phyloP scores from a whole-genome alignment of 2,329 filamentous ascomycete species.

The Grosmannia huntii region DNA sequence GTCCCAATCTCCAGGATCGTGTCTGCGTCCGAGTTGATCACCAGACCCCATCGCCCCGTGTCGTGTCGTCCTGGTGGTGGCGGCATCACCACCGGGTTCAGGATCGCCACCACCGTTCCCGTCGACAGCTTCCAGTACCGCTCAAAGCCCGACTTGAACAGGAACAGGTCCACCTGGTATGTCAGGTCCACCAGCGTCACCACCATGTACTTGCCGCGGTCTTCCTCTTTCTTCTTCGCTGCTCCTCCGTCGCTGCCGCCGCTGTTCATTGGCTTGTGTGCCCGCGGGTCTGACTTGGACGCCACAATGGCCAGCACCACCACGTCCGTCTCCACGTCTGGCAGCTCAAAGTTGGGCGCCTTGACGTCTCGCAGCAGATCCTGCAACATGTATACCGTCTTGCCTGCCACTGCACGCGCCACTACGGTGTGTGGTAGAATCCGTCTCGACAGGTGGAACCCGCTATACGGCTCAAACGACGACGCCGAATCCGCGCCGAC shows the following conservation, averaged over 20 bases:
- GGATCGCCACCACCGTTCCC: constrained; percentile 81
- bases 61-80: constrained; percentile 63
- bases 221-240: not conserved
- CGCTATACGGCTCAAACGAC: constrained; percentile 76
- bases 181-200: constrained; percentile 77
- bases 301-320: constrained; percentile 82
- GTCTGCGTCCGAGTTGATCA: constrained; percentile 75
- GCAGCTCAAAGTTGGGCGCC: constrained; percentile 67
- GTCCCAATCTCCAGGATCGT: constrained; percentile 80
- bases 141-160: constrained; percentile 83
- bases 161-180: constrained; percentile 81
- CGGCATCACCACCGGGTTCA: constrained; percentile 87
- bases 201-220: constrained; percentile 79
- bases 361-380: constrained; percentile 73
- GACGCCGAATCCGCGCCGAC: constrained; percentile 7
- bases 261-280: constrained; percentile 35
- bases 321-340: constrained; percentile 74
- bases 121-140: constrained; percentile 88
- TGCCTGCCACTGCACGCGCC: constrained; percentile 63
- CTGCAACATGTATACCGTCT: constrained; percentile 65
- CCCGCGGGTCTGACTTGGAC: constrained; percentile 70
- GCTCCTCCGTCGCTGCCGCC: not conserved
- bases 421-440: constrained; percentile 72
- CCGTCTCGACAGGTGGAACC: constrained; percentile 69
- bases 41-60: constrained; percentile 74